Percentiles rank a stretch among this genome's conserved stretches.
These are phyloP conservation scores for Scheffersomyces coipomensis DNA, from an alignment of 805 yeast species.

Conservation along the genomic window DNA sequence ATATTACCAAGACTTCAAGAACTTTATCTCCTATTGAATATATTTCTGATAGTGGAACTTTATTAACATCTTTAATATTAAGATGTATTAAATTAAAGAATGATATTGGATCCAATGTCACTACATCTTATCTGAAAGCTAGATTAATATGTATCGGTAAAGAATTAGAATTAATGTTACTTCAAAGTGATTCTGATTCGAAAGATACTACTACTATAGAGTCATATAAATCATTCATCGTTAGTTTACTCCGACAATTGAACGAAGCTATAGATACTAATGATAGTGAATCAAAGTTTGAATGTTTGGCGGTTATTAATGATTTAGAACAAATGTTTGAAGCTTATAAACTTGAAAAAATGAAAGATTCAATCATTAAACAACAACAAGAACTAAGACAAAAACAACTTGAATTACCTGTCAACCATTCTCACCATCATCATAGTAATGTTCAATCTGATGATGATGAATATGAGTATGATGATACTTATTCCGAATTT, in stretches of 20 bases:
- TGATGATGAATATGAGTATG: conserved; percentile 10
- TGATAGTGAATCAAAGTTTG: conserved; percentile 59
- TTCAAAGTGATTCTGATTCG: conserved; percentile 18
- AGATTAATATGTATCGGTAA: conserved; percentile 63
- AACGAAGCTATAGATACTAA: conserved; percentile 51
- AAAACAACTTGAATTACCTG: background rate
- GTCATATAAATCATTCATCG: conserved; percentile 59
- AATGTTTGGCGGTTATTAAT: conserved; percentile 62
- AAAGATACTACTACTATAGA: conserved; percentile 27
- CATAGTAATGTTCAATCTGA: background rate
- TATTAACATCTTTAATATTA: conserved; percentile 43
- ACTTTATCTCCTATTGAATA: conserved; percentile 44
- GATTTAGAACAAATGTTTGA: conserved; percentile 78
- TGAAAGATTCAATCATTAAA: conserved; percentile 16
- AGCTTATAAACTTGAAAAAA: conserved; percentile 39
- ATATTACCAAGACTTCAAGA: conserved; percentile 42
- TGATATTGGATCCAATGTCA: conserved; percentile 49
- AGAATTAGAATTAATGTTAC: conserved; percentile 51
- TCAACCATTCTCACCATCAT: background rate
- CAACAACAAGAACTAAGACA: conserved; percentile 1
- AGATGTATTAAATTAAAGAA: conserved; percentile 50
- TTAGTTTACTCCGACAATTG: conserved; percentile 55
- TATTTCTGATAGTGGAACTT: conserved; percentile 53
- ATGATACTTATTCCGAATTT: conserved; percentile 23
- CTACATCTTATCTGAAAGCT: conserved; percentile 63